Base-by-base conservation (phyloP, 768 basidiomycete species). In the Lanmaoa rubissima region DNA sequence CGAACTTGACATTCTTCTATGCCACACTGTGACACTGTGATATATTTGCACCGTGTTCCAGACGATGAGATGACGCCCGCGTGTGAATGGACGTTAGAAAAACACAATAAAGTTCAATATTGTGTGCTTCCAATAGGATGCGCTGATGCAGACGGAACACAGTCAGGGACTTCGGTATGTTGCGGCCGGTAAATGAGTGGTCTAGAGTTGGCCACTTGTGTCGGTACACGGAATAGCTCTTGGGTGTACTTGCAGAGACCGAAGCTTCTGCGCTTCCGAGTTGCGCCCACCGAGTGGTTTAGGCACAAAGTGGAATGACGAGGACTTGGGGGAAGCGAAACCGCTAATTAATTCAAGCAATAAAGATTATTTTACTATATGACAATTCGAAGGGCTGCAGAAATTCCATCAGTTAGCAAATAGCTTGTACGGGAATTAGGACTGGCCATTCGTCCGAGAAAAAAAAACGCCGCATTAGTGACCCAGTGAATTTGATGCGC, bases 371-470 rank as follows among this genome's bases (percentile, higher is more conserved):
- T 64, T 49, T 32, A 39, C 38, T 38, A 38, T 51, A 48, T 56
- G 45, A 36, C 13, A 11, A 48, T 57, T 51, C 2, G 41, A 52
- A 43, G 49, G 36, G 19, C 48, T 47, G 39, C 47, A 56, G 45
- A 57, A 54, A 58, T 49, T 42, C 49, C 46, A 51, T 54, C 38
- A 59, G 53, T 31, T 41, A 10, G 45, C 26, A 26, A 24, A 45
- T 57, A 39, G 35, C 32, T 41, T 44, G 36, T 44, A 39, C 68
- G 60, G 67, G 68, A 57, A 68, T 58, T 67, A 67, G 57, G 26
- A 54, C 50, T 54, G 26, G 48, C 44, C 57, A 40, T 50, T 47
- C 17, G 31, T 42, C 57, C 39, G 32, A 49, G 26, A 28, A 47
- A 59, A 24, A n/a, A 54, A 54, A 51, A 55, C 38, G 32, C 57